Conservation (phyloP, 345 rosid genomes). For the Gossypium arboreum region DNA sequence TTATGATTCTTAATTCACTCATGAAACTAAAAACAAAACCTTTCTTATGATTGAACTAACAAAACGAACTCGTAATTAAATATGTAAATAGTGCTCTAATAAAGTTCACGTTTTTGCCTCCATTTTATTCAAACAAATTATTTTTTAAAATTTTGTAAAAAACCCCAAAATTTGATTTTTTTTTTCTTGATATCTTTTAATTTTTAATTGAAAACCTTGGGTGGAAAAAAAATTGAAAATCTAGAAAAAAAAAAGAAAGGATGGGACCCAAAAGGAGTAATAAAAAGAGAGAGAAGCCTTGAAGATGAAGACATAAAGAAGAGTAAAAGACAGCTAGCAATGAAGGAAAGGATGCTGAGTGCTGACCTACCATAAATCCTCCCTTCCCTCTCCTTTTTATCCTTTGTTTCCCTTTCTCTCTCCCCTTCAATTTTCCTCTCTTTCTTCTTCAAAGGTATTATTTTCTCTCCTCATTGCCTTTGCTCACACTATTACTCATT, state of each 20-base stretch:
- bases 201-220: background rate
- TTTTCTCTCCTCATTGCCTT: too few relatives aligned
- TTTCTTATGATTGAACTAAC: too few relatives aligned
- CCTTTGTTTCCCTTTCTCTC: conserved; percentile 17
- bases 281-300: conserved; percentile 32
- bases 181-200: background rate
- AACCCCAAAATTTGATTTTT: background rate
- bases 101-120: background rate
- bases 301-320: conserved; percentile 43
- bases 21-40: too few relatives aligned
- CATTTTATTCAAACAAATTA: background rate
- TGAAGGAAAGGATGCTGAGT: conserved; percentile 44
- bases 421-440: background rate
- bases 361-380: conserved; percentile 49
- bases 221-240: background rate
- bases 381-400: conserved; percentile 14
- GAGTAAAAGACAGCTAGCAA: conserved; percentile 69
- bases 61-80: background rate
- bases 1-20: too few relatives aligned
- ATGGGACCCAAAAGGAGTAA: conserved; percentile 18
- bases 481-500: too few relatives aligned
- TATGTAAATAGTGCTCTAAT: background rate
- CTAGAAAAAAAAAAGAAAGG: background rate
- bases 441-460: conserved; percentile 16
- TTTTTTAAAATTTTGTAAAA: background rate